Percentiles rank a stretch among this genome's conserved stretches.
These are phyloP conservation scores for Annulohypoxylon stygium DNA, from an alignment of 495 filamentous ascomycete species.

Conservation along the genomic window DNA sequence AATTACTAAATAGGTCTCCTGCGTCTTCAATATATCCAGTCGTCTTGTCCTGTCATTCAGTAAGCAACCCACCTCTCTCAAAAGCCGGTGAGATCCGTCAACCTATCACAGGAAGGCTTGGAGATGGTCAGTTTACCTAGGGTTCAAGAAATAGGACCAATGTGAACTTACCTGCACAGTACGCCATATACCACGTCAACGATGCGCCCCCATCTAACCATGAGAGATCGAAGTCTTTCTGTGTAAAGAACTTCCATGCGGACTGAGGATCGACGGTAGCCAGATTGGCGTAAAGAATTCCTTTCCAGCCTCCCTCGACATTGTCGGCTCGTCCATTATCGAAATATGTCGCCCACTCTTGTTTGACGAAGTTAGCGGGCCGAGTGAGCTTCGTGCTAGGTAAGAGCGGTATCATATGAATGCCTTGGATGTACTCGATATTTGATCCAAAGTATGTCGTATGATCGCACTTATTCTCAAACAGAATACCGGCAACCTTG, in stretches of 20 bases:
- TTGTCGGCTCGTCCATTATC: conserved; percentile 68
- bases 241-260: conserved; percentile 80
- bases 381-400: conserved; percentile 78
- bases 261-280: conserved; percentile 79
- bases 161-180: conserved; percentile 70
- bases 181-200: conserved; percentile 90
- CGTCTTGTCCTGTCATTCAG: background rate
- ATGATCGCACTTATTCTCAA: conserved; percentile 97
- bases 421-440: conserved; percentile 89
- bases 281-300: conserved; percentile 85
- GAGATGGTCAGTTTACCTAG: conserved; percentile 29
- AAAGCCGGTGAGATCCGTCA: conserved; percentile 6
- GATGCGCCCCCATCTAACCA: conserved; percentile 90
- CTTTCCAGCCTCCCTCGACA: conserved; percentile 83
- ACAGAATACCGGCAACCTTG: conserved; percentile 91
- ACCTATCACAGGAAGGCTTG: conserved; percentile 49
- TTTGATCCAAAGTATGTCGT: conserved; percentile 91
- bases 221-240: conserved; percentile 71
- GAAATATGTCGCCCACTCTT: conserved; percentile 92
- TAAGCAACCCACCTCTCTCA: conserved; percentile 5
- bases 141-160: background rate
- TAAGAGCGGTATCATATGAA: conserved; percentile 94
- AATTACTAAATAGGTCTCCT: conserved; percentile 15
- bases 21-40: conserved; percentile 35
- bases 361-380: conserved; percentile 73